Percentiles rank a stretch among this genome's conserved stretches.
Evolutionary conservation across 441 rosid species (phyloP).

Genomic region (Lepidium campestre): DNA sequence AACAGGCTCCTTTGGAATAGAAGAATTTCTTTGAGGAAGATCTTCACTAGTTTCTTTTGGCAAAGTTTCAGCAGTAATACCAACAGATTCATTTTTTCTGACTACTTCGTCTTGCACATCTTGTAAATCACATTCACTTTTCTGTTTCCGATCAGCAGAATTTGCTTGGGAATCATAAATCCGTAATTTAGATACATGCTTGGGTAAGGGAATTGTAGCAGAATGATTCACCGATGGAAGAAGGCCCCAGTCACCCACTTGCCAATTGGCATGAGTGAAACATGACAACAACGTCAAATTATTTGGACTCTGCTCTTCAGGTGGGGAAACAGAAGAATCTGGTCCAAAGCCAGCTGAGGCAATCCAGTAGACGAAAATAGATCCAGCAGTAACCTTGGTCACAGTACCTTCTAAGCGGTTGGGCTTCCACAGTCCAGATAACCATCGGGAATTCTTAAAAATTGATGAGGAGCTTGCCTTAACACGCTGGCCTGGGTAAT

Average conservation of each 20-base stretch:
- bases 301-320: conserved; percentile 88
- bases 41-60: conserved; percentile 32
- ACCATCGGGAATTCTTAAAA: conserved; percentile 78
- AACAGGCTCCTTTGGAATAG: conserved; percentile 55
- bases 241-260: conserved; percentile 92
- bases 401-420: conserved; percentile 90
- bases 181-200: conserved; percentile 44
- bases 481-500: conserved; percentile 95
- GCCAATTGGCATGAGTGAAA: conserved; percentile 92
- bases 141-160: conserved; percentile 33
- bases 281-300: conserved; percentile 78
- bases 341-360: conserved; percentile 95
- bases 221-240: conserved; percentile 47
- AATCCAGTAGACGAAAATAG: conserved; percentile 89
- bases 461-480: conserved; percentile 79
- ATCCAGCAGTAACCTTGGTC: conserved; percentile 75
- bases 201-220: conserved; percentile 42
- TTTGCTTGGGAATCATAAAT: conserved; percentile 43
- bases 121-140: conserved; percentile 35
- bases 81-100: conserved; percentile 36
- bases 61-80: conserved; percentile 30
- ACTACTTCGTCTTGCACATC: conserved; percentile 47
- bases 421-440: conserved; percentile 85
- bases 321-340: conserved; percentile 78
- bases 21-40: conserved; percentile 29